Conservation (phyloP, 2,329 filamentous ascomycete genomes). For the Periconia macrospinosa region DNA sequence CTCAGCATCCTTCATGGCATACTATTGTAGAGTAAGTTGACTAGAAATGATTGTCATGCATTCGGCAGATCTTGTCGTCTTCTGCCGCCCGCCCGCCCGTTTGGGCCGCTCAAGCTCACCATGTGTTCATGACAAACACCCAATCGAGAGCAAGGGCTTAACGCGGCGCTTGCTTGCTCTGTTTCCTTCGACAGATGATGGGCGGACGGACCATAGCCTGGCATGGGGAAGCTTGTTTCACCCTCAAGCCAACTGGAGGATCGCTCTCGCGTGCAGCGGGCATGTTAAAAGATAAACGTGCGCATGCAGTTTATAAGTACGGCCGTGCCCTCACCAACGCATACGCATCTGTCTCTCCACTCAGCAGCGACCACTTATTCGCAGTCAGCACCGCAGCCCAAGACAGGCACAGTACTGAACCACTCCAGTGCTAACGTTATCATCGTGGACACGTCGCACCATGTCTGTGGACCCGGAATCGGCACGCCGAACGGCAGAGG, state of each 20-base stretch:
- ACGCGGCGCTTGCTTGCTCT: conserved; percentile 8
- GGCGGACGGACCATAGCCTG: neutral
- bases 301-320: neutral
- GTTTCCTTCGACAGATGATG: neutral
- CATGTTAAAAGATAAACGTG: neutral
- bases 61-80: no score
- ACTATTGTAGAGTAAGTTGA: no score
- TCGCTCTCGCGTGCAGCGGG: conserved; percentile 6
- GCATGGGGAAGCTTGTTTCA: conserved; percentile 11
- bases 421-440: neutral
- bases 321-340: neutral
- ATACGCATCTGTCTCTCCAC: neutral
- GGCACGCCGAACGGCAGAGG: conserved; percentile 47
- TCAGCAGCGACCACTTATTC: neutral
- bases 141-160: conserved; percentile 10
- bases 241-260: conserved; percentile 5
- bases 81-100: no score
- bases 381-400: conserved; percentile 5
- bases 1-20: no score
- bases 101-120: no score
- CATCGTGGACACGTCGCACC: conserved; percentile 4
- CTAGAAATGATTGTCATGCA: no score
- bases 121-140: conserved; percentile 1
- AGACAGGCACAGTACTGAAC: conserved; percentile 5
- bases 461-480: conserved; percentile 37